Evolutionary conservation across 2,329 filamentous ascomycete species (phyloP).

Genomic region (Arthrobotrys musiformis): DNA sequence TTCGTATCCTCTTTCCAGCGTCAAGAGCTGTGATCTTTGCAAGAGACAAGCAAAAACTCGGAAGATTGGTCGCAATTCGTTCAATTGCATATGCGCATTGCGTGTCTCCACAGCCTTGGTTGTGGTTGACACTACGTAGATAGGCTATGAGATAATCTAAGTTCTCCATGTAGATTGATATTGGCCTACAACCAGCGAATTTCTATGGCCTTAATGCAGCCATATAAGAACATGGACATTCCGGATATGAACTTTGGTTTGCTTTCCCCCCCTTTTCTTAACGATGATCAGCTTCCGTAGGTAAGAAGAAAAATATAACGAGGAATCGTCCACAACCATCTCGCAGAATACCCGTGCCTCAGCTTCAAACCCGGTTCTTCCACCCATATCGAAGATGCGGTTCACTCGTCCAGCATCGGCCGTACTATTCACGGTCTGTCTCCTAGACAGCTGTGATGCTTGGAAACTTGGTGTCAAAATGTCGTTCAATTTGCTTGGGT

Average conservation of each 20-base stretch:
- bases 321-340: slow-evolving; percentile 2
- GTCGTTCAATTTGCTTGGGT: not conserved
- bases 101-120: slow-evolving; percentile 7
- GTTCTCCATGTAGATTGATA: slow-evolving; percentile 9
- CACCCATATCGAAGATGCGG: slow-evolving; percentile 17
- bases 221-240: slow-evolving; percentile 36
- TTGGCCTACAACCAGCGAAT: not conserved
- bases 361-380: not conserved
- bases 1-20: slow-evolving; percentile 34
- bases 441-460: not conserved
- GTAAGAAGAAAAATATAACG: slow-evolving; percentile 6
- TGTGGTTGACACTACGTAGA: slow-evolving; percentile 8
- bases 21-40: slow-evolving; percentile 24
- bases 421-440: not conserved
- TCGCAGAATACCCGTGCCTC: not conserved
- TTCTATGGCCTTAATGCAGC: not conserved
- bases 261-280: slow-evolving; percentile 21
- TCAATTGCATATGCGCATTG: not conserved
- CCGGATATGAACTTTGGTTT: slow-evolving; percentile 20
- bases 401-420: slow-evolving; percentile 17
- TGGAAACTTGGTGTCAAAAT: not conserved
- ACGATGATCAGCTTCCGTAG: slow-evolving; percentile 36
- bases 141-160: not conserved
- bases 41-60: slow-evolving; percentile 2
- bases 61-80: slow-evolving; percentile 26